Evolutionary conservation across 768 basidiomycete species (phyloP), one percentile per base, ranked within the genome.

Genomic region (Xerocomus spinulosus): DNA sequence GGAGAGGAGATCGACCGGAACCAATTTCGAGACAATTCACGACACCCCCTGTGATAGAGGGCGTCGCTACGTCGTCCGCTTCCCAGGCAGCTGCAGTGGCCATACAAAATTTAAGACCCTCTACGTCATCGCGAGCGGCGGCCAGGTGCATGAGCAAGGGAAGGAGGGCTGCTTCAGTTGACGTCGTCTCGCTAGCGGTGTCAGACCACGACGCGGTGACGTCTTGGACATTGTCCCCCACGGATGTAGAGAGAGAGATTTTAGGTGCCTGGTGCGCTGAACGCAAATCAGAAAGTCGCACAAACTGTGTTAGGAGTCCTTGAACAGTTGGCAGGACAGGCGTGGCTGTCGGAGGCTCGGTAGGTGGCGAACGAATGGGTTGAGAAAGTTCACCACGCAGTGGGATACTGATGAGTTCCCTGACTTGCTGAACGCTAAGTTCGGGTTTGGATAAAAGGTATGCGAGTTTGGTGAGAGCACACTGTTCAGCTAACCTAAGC

Each of bases 391-490:
- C 93, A 38, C 93, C 93, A 7, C 93, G 90, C 10, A 96, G 73
- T 4, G 94, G 86, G 28, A 76, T 81, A 12, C 79, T 72, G 48
- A 96, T 79, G 18, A 95, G 76, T 33, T 80, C 72, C 45, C 91
- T 82, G 37, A 97, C 78, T 68, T 91, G 80, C 17, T 72, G 62
- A 3, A 73, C 60, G 0, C 79, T 74, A 7, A 95, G 77, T 58
- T 91, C 87, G 1, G 85, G 73, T 63, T 96, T 95, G 6, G 90
- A 90, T 28, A 96, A 75, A 13, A 97, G 78, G 61, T 96, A 97
- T 38, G 86, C 79, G 14, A 97, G 76, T 69, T 97, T 97, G 13
- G 91, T 77, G 17, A 96, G 78, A 2, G 93, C 93, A 50, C 90
- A 91, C 92, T 94, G 48, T 8, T 15, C 9, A 17, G 39, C 44